A percentile compares a stretch with the other conserved stretches of the same genome.
These are phyloP conservation scores for Immersiella caudata DNA, from an alignment of 495 filamentous ascomycete genomes.

Conservation along the genomic window DNA sequence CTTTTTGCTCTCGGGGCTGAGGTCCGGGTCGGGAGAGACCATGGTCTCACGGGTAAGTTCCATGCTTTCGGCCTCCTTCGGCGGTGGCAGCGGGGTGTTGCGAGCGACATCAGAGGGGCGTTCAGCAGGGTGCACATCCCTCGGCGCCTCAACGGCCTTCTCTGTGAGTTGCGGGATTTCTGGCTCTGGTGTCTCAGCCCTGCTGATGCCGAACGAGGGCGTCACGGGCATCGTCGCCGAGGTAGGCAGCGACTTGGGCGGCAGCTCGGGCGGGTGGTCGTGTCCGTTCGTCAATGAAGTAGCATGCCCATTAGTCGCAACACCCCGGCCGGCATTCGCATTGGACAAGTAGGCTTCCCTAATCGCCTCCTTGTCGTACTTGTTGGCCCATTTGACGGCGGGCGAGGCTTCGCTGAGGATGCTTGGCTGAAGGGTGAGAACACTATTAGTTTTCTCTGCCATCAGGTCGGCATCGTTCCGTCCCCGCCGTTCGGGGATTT, in stretches of 20 bases:
- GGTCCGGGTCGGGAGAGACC: constrained; percentile 48
- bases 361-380: constrained; percentile 84
- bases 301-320: constrained; percentile 36
- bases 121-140: constrained; percentile 42
- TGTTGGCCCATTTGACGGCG: constrained; percentile 93
- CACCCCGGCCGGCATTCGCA: constrained; percentile 66
- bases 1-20: constrained; percentile 51
- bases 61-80: constrained; percentile 42
- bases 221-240: constrained; percentile 15
- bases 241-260: constrained; percentile 35
- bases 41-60: constrained; percentile 46
- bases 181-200: constrained; percentile 27
- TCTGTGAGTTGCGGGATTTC: constrained; percentile 28
- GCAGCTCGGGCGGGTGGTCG: constrained; percentile 38
- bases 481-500: constrained; percentile 48
- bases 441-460: constrained; percentile 82
- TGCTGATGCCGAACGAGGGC: constrained; percentile 21
- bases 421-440: constrained; percentile 83
- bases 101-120: constrained; percentile 37
- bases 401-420: constrained; percentile 86
- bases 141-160: constrained; percentile 39
- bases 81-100: constrained; percentile 43
- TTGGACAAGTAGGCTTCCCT: constrained; percentile 79
- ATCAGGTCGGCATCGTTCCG: constrained; percentile 56
- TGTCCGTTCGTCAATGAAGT: constrained; percentile 31